A percentile compares a stretch with the other conserved stretches of the same genome.
These are phyloP conservation scores for Trichoderma hamatum DNA, from an alignment of 2,329 filamentous ascomycete species.

Conservation along the genomic window DNA sequence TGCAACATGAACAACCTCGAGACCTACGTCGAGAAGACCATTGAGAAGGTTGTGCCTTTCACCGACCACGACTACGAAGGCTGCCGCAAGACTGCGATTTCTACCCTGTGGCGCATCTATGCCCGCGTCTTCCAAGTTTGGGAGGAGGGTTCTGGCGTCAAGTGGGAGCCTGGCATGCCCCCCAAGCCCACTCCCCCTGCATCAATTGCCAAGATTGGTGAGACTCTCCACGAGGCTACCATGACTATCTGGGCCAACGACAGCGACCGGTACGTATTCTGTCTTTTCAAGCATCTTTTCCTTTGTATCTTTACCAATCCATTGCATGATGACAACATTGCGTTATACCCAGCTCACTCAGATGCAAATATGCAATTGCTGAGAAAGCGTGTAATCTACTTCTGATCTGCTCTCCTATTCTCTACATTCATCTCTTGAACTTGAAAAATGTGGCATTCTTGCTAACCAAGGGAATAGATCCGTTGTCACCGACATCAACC, in stretches of 20 bases:
- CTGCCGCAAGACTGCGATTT: constrained; percentile 87
- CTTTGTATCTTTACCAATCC: constrained; percentile 27
- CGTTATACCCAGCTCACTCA: constrained; percentile 99
- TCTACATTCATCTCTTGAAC: constrained; percentile 26
- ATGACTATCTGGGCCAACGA: constrained; percentile 87
- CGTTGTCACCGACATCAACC: constrained; percentile 93
- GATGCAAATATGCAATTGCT: constrained; percentile 83
- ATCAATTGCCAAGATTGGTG: constrained; percentile 81
- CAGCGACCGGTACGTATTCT: constrained; percentile 79
- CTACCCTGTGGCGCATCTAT: constrained; percentile 91
- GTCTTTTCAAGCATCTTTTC: constrained; percentile 16
- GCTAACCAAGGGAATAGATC: constrained; percentile 62
- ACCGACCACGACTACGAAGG: constrained; percentile 91
- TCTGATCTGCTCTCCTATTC: constrained; percentile 39
- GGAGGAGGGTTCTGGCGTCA: constrained; percentile 71
- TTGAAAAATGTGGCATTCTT: constrained; percentile 21
- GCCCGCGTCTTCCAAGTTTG: constrained; percentile 87
- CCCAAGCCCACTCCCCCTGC: constrained; percentile 76
- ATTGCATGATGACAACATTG: constrained; percentile 78
- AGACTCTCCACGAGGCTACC: constrained; percentile 82
- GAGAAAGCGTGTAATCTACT: constrained; percentile 68
- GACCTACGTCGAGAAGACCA: constrained; percentile 85
- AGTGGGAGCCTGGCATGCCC: constrained; percentile 89
- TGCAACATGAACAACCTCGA: constrained; percentile 72
- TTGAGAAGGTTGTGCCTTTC: constrained; percentile 78